Evolutionary conservation across 257 asterid species (phyloP).

Genomic region (Solanum infundibuliforme): DNA sequence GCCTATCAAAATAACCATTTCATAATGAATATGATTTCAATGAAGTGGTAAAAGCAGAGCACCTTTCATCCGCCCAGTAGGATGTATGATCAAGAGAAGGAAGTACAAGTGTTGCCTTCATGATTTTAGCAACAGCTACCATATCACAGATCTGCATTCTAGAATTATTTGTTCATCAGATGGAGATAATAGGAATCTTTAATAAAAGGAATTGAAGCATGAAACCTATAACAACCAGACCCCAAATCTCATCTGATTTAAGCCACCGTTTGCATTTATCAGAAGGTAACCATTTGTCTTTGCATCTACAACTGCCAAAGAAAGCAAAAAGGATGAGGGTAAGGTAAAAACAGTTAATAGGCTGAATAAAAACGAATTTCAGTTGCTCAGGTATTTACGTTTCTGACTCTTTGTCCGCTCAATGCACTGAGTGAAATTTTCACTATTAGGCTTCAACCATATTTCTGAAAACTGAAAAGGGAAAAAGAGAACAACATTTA

Average conservation of each 20-base stretch:
- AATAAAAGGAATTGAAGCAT: slow-evolving; percentile 5
- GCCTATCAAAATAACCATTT: neutral
- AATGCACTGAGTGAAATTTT: slow-evolving; percentile 71
- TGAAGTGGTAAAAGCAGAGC: slow-evolving; percentile 1
- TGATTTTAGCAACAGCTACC: slow-evolving; percentile 92
- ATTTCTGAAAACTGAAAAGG: slow-evolving; percentile 60
- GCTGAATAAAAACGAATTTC: neutral
- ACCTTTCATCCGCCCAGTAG: slow-evolving; percentile 98
- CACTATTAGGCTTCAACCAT: slow-evolving; percentile 83
- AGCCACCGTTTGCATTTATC: slow-evolving; percentile 92
- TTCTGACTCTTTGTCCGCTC: slow-evolving; percentile 60
- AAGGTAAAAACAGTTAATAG: neutral
- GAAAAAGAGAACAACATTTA: neutral
- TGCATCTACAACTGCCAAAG: slow-evolving; percentile 53
- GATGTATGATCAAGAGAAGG: slow-evolving; percentile 96
- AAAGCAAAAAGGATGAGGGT: neutral
- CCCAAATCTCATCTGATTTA: slow-evolving; percentile 99
- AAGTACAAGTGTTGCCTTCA: slow-evolving; percentile 90
- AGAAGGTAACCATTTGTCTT: slow-evolving; percentile 74
- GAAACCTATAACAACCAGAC: slow-evolving; percentile 53
- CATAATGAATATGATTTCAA: neutral
- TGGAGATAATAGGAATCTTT: slow-evolving; percentile 12
- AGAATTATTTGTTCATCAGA: slow-evolving; percentile 56
- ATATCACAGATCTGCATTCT: slow-evolving; percentile 99
- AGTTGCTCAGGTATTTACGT: slow-evolving; percentile 35